Evolutionary conservation across 371 early-diverging fungal genomes (phyloP).

Genomic region (Gilbertella persicaria): DNA sequence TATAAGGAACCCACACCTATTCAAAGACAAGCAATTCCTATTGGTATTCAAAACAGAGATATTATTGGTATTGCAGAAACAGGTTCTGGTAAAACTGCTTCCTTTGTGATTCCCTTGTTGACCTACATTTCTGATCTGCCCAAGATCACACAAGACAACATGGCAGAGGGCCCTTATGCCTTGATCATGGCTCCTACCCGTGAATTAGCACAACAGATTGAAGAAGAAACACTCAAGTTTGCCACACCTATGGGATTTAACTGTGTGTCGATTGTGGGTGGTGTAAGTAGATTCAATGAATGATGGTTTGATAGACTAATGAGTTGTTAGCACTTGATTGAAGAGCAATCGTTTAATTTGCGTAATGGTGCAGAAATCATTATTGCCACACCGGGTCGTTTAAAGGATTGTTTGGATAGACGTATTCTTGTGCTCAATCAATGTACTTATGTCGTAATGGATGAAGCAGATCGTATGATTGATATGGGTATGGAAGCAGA

Average conservation of each 20-base stretch:
- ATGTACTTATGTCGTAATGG: slow-evolving; percentile 93
- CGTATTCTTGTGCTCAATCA: slow-evolving; percentile 83
- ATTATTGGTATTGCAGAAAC: slow-evolving; percentile 99
- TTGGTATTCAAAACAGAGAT: slow-evolving; percentile 90
- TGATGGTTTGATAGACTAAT: neutral
- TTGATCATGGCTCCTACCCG: slow-evolving; percentile 96
- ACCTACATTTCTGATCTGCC: slow-evolving; percentile 85
- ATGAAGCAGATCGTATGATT: slow-evolving; percentile 98
- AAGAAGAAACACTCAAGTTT: slow-evolving; percentile 87
- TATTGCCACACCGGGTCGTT: slow-evolving; percentile 97
- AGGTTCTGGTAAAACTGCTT: slow-evolving; percentile 95
- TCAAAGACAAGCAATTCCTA: slow-evolving; percentile 97
- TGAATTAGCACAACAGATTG: slow-evolving; percentile 95
- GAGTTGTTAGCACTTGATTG: slow-evolving; percentile 67
- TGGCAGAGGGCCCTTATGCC: slow-evolving; percentile 88
- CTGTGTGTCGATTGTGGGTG: slow-evolving; percentile 93
- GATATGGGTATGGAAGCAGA: slow-evolving; percentile 98
- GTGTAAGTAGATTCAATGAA: slow-evolving; percentile 50
- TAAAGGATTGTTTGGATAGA: slow-evolving; percentile 86
- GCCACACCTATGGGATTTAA: slow-evolving; percentile 77
- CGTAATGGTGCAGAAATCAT: slow-evolving; percentile 91
- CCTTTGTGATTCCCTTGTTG: slow-evolving; percentile 96
- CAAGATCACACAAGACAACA: slow-evolving; percentile 69
- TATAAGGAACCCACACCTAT: slow-evolving; percentile 98
- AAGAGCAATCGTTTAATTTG: slow-evolving; percentile 82